Percentiles rank a stretch among this genome's conserved stretches.
These are phyloP conservation scores for Pelargonium nanum DNA, from an alignment of 345 rosid genomes.

Conservation along the genomic window DNA sequence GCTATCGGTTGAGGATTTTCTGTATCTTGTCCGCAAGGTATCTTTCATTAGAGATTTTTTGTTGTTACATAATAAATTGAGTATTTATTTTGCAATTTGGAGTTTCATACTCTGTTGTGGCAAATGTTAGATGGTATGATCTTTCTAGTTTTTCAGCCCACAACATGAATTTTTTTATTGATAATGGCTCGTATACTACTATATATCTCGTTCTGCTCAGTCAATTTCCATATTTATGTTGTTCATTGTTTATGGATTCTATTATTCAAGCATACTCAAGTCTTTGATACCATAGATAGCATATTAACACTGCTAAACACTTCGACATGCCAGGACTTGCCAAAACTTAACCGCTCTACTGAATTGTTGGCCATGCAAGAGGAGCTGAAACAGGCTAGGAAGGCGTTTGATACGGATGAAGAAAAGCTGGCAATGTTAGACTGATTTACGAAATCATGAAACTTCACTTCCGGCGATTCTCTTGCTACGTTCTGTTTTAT, in stretches of 20 bases:
- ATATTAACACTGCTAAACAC: not conserved
- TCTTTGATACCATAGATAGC: not conserved
- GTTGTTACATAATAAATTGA: no score
- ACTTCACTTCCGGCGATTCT: no score
- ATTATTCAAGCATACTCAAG: no score
- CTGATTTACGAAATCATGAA: not conserved
- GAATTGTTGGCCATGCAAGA: slow-evolving; percentile 89
- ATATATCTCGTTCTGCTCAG: not conserved
- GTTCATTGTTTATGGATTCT: no score
- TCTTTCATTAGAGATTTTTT: not conserved
- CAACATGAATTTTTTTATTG: no score
- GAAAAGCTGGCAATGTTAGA: slow-evolving; percentile 40
- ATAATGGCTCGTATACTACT: no score
- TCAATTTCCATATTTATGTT: no score
- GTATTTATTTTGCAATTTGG: no score
- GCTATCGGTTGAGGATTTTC: slow-evolving; percentile 72
- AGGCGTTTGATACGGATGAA: slow-evolving; percentile 89
- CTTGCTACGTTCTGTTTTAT: no score
- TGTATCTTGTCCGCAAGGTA: slow-evolving; percentile 83
- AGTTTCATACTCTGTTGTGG: no score
- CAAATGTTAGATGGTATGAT: no score
- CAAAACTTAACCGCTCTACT: slow-evolving; percentile 77
- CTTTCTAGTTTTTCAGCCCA: no score
- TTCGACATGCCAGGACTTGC: slow-evolving; percentile 40
- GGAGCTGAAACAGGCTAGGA: slow-evolving; percentile 92